Base-by-base conservation (phyloP, 1,284 basidiomycete species). In the Apiotrichum brassicae region DNA sequence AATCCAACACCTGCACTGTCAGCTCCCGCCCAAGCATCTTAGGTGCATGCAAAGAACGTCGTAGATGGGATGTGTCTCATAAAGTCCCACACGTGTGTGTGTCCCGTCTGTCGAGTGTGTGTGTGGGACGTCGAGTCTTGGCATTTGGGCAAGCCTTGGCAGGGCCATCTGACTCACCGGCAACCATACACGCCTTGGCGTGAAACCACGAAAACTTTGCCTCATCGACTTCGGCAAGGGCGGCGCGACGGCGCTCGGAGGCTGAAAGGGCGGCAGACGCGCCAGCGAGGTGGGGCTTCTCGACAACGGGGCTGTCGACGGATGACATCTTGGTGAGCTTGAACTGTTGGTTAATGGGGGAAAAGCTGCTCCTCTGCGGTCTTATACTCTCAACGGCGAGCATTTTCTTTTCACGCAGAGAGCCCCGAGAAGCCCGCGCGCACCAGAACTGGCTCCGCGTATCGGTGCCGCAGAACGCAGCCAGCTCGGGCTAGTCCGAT, bases 181-280 rank as follows among this genome's bases (percentile, higher is more conserved):
- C 75, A 42, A 76, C 74, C 13, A 73, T 56, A 58, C 71, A 72
- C 14, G 75, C 71, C 59, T 75, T 75, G 48, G 68, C 70, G 55
- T 76, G 75, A 61, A 73, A 73, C 62, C 65, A 68, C 76, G 80
- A 82, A 66, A 87, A 86, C 51, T 78, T 77, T 47, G 85, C 85
- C 62, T 85, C 82, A 67, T 87, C 85, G 49, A 87, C 79, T 65
- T 86, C 84, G 26, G 82, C 79, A 39, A 87, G 76, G 32, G 85
- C 85, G 32, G 81, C 82, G n/a, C 82, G 76, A 59, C 85, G 79
- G 36, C 70, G 69, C 55, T 79, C 76, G 54, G 74, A 65, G 16
- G 64, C 64, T 19, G 54, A 54, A 8, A 50, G 35, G 33, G 56
- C 46, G 12, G 33, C 33, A 16, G 33, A n/a, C 33, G n/a, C 13